Evolutionary conservation across 2,329 filamentous ascomycete species (phyloP), one percentile per base, ranked within the genome.

Genomic region (Exophiala mesophila): DNA sequence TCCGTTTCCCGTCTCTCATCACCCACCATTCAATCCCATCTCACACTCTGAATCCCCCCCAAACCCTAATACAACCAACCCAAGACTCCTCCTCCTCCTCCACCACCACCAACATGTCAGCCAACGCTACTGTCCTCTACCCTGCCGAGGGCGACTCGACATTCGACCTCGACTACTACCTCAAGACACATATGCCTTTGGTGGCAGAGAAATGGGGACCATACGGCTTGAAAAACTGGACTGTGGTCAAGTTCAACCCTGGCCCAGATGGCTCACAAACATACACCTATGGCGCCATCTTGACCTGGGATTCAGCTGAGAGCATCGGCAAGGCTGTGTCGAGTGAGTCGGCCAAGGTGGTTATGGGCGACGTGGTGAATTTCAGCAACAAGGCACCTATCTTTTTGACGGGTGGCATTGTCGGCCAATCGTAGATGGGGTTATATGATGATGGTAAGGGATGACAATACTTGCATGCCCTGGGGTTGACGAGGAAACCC

Each of bases 141-240:
- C 68, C 70, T 3, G 56, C 59, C 35, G 64, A 59, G n/a, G 54
- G 57, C 26, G 60, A 58, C 46, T 44, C 54, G n/a, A 65, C 50
- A 8, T 75, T 74, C 60, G 58, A 75, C 59, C 58, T 71, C 50
- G 61, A 70, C 23, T 75, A 74, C 63, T 76, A 73, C 55, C 54
- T 72, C 26, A 41, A 53, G 3, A 64, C 49, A 15, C 71, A 75
- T 61, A 70, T 75, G 65, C 63, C 66, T 1, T 57, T 74, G 2
- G 66, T 67, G 12, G 45, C 55, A 19, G 58, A 63, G 35, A 47
- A 52, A 18, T 74, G 70, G 70, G 47, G 40, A 1, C 45, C 55
- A 1, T 52, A 59, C 36, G 72, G 72, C 29, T 56, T 74, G 3
- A 61, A 61, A 55, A 50, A 24, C 34, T 52, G 39, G 38, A 26